These are phyloP conservation scores for Beverwykella pulmonaria DNA, from an alignment of 495 filamentous ascomycete species.

Conservation along the genomic window DNA sequence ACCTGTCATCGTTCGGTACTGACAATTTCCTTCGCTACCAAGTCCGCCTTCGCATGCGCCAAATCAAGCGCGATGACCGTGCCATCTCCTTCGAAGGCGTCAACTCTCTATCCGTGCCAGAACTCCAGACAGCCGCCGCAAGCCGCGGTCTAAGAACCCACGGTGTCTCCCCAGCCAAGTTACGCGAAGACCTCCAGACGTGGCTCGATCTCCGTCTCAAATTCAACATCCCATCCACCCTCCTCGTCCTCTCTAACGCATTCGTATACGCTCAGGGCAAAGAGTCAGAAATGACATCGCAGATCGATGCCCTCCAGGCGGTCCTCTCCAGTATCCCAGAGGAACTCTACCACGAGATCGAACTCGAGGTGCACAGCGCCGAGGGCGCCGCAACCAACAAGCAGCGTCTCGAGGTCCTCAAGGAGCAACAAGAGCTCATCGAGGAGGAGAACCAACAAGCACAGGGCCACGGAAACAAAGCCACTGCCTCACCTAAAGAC, in stretches of 20 bases:
- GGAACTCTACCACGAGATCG: slow-evolving; percentile 98
- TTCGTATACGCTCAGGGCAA: slow-evolving; percentile 95
- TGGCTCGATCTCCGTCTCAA: slow-evolving; percentile 95
- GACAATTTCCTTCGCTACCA: slow-evolving; percentile 98
- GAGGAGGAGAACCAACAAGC: slow-evolving; percentile 94
- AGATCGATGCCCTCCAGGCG: slow-evolving; percentile 90
- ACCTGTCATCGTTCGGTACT: slow-evolving; percentile 93
- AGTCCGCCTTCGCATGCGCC: slow-evolving; percentile 95
- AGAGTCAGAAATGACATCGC: slow-evolving; percentile 79
- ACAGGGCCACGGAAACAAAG: slow-evolving; percentile 64
- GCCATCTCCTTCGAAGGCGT: slow-evolving; percentile 96
- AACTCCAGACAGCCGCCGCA: slow-evolving; percentile 88
- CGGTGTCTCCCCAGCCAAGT: slow-evolving; percentile 79
- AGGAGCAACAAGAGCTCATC: slow-evolving; percentile 98
- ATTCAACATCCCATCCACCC: slow-evolving; percentile 88
- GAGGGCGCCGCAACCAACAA: slow-evolving; percentile 98
- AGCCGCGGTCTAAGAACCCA: slow-evolving; percentile 91
- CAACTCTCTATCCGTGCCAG: slow-evolving; percentile 85
- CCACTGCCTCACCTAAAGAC: slow-evolving; percentile 64
- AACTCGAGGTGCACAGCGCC: slow-evolving; percentile 95
- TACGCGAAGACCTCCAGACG: slow-evolving; percentile 88
- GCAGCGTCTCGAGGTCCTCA: slow-evolving; percentile 97
- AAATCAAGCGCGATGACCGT: slow-evolving; percentile 97
- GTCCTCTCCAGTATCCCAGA: slow-evolving; percentile 94
- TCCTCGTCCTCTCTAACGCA: slow-evolving; percentile 93